Conservation (phyloP, 768 basidiomycete species). For the Suillus cothurnatus region DNA sequence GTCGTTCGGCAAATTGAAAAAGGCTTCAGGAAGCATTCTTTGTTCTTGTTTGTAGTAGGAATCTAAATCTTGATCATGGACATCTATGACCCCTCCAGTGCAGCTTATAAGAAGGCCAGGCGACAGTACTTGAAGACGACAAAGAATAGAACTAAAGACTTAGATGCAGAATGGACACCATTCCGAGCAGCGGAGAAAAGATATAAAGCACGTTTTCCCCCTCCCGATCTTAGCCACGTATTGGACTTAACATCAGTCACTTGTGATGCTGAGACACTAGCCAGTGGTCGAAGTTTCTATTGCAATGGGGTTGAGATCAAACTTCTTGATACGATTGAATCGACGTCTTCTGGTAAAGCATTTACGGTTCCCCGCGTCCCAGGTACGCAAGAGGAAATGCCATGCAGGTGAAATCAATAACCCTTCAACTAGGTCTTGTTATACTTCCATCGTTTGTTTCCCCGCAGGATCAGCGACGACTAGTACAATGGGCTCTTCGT, state of each 20-base stretch:
- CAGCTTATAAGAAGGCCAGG: slow-evolving; percentile 61
- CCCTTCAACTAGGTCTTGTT: slow-evolving; percentile 69
- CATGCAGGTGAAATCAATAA: not conserved
- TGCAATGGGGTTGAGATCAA: slow-evolving; percentile 35
- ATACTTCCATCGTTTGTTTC: slow-evolving; percentile 77
- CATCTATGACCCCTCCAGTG: slow-evolving; percentile 47
- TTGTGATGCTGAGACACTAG: slow-evolving; percentile 43
- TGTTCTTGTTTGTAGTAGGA: slow-evolving; percentile 30
- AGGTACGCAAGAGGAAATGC: not conserved
- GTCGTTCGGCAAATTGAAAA: slow-evolving; percentile 11
- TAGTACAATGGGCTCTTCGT: slow-evolving; percentile 72
- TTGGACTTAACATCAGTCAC: slow-evolving; percentile 61
- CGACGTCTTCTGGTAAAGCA: slow-evolving; percentile 11
- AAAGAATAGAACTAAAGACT: slow-evolving; percentile 46
- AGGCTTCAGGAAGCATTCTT: slow-evolving; percentile 13
- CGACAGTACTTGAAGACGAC: slow-evolving; percentile 63
- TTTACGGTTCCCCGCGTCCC: slow-evolving; percentile 44
- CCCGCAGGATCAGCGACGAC: slow-evolving; percentile 58
- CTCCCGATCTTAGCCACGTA: slow-evolving; percentile 68
- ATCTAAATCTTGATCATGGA: slow-evolving; percentile 8
- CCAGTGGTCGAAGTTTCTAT: slow-evolving; percentile 51
- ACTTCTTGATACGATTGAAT: not conserved
- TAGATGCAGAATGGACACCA: slow-evolving; percentile 65
- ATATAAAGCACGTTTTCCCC: slow-evolving; percentile 79
- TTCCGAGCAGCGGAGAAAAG: slow-evolving; percentile 80